phyloP scores from a whole-genome alignment of 176 grass and related monocot genomes.

The Carex pumila region DNA sequence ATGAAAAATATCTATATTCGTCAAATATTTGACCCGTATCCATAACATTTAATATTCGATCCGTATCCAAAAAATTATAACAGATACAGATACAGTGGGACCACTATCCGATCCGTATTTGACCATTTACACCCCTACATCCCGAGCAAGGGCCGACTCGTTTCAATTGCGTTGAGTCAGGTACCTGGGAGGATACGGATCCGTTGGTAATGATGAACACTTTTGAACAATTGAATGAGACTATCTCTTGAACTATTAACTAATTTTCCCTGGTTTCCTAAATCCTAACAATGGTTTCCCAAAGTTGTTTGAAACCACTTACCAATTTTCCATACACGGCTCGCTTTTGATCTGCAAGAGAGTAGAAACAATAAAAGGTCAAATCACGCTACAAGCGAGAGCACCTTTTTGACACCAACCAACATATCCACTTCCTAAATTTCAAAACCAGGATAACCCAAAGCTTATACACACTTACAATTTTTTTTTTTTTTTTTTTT shows the following conservation, averaged over 20 bases:
- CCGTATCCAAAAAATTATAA: too few species aligned
- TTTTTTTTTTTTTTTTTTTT: conserved; percentile 4
- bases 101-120: too few species aligned
- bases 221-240: not conserved
- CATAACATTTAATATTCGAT: too few species aligned
- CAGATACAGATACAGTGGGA: too few species aligned
- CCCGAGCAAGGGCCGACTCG: too few species aligned
- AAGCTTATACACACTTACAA: not conserved
- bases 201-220: not conserved
- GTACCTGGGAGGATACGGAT: too few species aligned
- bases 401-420: not conserved
- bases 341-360: not conserved
- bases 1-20: too few species aligned
- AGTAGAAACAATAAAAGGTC: not conserved
- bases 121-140: too few species aligned
- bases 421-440: not conserved
- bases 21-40: too few species aligned
- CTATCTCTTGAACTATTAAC: not conserved
- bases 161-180: too few species aligned
- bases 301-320: not conserved
- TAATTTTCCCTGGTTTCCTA: not conserved
- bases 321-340: not conserved
- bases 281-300: not conserved
- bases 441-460: not conserved
- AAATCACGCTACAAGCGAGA: not conserved